These are phyloP conservation scores for Juncus effusus DNA, from an alignment of 176 grass and related monocot genomes.

Conservation along the genomic window DNA sequence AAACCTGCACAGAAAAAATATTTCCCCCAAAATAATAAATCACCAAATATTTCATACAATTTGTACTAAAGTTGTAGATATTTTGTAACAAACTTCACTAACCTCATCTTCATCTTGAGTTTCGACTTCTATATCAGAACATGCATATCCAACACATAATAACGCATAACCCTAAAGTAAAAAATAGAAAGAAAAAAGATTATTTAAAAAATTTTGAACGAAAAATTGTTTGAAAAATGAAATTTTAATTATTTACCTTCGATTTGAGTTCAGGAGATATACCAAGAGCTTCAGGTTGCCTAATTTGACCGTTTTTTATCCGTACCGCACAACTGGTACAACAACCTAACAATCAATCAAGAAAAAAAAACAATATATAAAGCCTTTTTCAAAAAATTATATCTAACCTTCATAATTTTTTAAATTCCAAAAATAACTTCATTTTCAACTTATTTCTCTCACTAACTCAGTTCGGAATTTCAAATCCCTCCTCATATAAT, in stretches of 20 bases:
- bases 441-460: too few relatives aligned
- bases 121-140: slow-evolving; percentile 85
- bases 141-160: slow-evolving; percentile 89
- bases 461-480: too few relatives aligned
- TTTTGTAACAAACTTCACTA: not conserved
- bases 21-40: slow-evolving; percentile 12
- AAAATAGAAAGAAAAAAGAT: slow-evolving; percentile 7
- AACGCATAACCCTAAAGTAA: slow-evolving; percentile 82
- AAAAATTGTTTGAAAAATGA: not conserved
- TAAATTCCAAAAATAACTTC: not conserved
- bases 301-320: slow-evolving; percentile 49
- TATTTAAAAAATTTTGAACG: not conserved
- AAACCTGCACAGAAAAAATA: slow-evolving; percentile 44
- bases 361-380: not conserved
- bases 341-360: slow-evolving; percentile 9
- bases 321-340: slow-evolving; percentile 53
- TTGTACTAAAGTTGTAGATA: not conserved
- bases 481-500: too few relatives aligned
- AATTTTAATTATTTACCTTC: slow-evolving; percentile 24
- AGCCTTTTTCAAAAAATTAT: not conserved
- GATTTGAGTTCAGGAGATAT: slow-evolving; percentile 47
- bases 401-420: not conserved
- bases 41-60: slow-evolving; percentile 12
- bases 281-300: slow-evolving; percentile 50
- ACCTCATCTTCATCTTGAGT: slow-evolving; percentile 98